Conservation (phyloP, 192 early-diverging fungal species). For the Rhizophlyctis rosea region DNA sequence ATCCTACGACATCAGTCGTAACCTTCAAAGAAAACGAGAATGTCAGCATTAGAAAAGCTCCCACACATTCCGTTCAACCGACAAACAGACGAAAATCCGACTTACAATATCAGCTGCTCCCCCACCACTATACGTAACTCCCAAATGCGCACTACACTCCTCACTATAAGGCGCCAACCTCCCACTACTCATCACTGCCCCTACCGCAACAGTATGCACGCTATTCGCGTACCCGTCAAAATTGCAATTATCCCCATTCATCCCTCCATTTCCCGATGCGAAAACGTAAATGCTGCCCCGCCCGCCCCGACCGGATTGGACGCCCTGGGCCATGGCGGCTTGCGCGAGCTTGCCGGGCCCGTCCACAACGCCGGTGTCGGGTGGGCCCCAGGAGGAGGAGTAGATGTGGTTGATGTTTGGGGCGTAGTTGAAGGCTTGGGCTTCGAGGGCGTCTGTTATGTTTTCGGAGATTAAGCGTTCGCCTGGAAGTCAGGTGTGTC, state of each 20-base stretch:
- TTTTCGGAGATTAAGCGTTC: slow-evolving; percentile 44
- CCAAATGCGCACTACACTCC: slow-evolving; percentile 81
- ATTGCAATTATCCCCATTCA: slow-evolving; percentile 87
- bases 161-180: slow-evolving; percentile 83
- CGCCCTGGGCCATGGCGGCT: slow-evolving; percentile 84
- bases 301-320: slow-evolving; percentile 74
- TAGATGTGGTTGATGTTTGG: slow-evolving; percentile 92
- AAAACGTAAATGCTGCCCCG: slow-evolving; percentile 89
- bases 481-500: too few species aligned
- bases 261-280: slow-evolving; percentile 91
- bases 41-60: too few species aligned
- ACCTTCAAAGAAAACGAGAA: slow-evolving; percentile 46
- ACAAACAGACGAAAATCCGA: slow-evolving; percentile 3
- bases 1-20: slow-evolving; percentile 81
- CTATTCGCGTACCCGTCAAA: slow-evolving; percentile 95
- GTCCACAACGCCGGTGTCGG: slow-evolving; percentile 83
- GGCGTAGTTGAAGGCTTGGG: slow-evolving; percentile 80
- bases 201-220: slow-evolving; percentile 87
- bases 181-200: slow-evolving; percentile 75
- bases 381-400: slow-evolving; percentile 94
- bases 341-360: slow-evolving; percentile 70
- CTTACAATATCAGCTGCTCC: slow-evolving; percentile 67
- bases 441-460: slow-evolving; percentile 89
- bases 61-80: not conserved
- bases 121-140: slow-evolving; percentile 84